Conservation (phyloP, 2,329 filamentous ascomycete genomes). For the Neocatenulostroma microsporum region DNA sequence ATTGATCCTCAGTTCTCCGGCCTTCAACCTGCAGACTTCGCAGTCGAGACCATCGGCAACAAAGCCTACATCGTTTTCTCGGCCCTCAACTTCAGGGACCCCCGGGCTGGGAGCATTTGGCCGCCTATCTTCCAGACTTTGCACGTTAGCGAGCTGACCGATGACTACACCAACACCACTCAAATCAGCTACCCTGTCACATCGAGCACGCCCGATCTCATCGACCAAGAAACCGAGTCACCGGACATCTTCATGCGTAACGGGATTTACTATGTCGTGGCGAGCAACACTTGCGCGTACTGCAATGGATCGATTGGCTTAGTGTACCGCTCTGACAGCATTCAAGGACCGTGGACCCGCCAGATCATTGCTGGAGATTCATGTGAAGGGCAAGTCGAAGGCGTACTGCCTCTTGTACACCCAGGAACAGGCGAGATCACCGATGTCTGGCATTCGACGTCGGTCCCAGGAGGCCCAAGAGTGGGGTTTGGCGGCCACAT, state of each 20-base stretch:
- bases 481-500: slow-evolving; percentile 18
- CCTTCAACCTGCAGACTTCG: slow-evolving; percentile 19
- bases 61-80: slow-evolving; percentile 20
- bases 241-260: slow-evolving; percentile 18
- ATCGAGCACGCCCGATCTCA: slow-evolving; percentile 12
- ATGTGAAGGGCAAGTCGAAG: slow-evolving; percentile 19
- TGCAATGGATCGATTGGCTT: slow-evolving; percentile 19
- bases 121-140: slow-evolving; percentile 21
- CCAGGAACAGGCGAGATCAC: slow-evolving; percentile 9
- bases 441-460: slow-evolving; percentile 19
- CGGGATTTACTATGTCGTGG: slow-evolving; percentile 16
- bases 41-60: slow-evolving; percentile 13
- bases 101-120: slow-evolving; percentile 17
- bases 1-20: slow-evolving; percentile 17
- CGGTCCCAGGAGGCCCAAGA: slow-evolving; percentile 15
- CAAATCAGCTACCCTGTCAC: slow-evolving; percentile 13
- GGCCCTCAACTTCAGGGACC: slow-evolving; percentile 16
- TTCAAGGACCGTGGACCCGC: slow-evolving; percentile 19
- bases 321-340: slow-evolving; percentile 14
- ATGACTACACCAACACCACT: slow-evolving; percentile 17
- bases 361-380: slow-evolving; percentile 20
- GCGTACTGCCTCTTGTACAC: slow-evolving; percentile 16
- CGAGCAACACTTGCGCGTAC: slow-evolving; percentile 20
- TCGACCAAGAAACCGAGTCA: slow-evolving; percentile 19
- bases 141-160: slow-evolving; percentile 15